phyloP scores from a whole-genome alignment of 441 rosid genomes.

The Iberis amara region DNA sequence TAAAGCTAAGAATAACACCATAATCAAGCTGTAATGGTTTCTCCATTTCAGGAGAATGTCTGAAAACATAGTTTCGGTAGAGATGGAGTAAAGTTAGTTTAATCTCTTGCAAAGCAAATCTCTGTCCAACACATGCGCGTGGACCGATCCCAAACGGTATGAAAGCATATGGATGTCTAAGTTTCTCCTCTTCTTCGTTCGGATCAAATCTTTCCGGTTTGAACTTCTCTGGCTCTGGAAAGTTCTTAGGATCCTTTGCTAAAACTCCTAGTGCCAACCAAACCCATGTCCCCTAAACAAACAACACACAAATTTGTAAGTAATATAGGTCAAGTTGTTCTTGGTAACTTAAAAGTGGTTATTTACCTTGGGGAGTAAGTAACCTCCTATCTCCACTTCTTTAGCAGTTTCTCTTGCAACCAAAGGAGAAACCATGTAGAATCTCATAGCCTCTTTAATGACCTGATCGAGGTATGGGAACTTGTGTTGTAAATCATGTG shows the following conservation, averaged over 20 bases:
- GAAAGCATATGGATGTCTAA: slow-evolving; percentile 72
- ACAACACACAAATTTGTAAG: neutral
- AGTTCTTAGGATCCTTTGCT: slow-evolving; percentile 84
- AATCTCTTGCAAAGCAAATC: slow-evolving; percentile 66
- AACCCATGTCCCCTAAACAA: slow-evolving; percentile 82
- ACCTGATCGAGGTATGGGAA: slow-evolving; percentile 88
- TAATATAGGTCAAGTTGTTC: too few relatives aligned
- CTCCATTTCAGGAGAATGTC: slow-evolving; percentile 78
- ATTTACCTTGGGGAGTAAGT: slow-evolving; percentile 73
- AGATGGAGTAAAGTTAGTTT: slow-evolving; percentile 67
- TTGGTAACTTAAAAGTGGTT: neutral
- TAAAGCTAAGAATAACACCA: slow-evolving; percentile 81
- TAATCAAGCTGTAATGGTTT: slow-evolving; percentile 66
- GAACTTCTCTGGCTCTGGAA: slow-evolving; percentile 81
- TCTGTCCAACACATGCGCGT: slow-evolving; percentile 85
- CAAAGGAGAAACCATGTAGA: slow-evolving; percentile 71
- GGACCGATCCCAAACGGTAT: slow-evolving; percentile 95
- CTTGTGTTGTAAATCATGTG: slow-evolving; percentile 58
- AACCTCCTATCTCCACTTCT: slow-evolving; percentile 77
- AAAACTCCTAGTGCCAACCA: slow-evolving; percentile 89
- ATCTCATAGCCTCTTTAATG: slow-evolving; percentile 80
- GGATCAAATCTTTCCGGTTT: slow-evolving; percentile 81
- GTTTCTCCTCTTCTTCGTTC: slow-evolving; percentile 69
- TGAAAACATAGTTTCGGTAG: slow-evolving; percentile 54
- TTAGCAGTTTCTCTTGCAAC: slow-evolving; percentile 80